A percentile compares a stretch with the other conserved stretches of the same genome.
These are phyloP conservation scores for Botrytis elliptica DNA, from an alignment of 2,329 filamentous ascomycete species.

Conservation along the genomic window DNA sequence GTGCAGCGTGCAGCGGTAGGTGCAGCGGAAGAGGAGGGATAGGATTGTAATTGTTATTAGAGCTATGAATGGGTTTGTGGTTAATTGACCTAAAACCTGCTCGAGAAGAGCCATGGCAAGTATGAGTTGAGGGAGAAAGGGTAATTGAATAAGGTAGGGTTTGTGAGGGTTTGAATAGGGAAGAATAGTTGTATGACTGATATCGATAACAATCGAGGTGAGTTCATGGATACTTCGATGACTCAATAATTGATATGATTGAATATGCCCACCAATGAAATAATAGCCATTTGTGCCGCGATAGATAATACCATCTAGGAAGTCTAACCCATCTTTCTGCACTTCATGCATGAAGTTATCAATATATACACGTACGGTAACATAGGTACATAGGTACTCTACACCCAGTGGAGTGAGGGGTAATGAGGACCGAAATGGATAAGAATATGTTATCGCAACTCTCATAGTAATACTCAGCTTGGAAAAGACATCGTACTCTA, in stretches of 20 bases:
- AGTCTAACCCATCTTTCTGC: not conserved
- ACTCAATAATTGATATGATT: conserved; percentile 5
- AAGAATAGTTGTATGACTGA: not conserved
- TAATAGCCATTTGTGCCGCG: not conserved
- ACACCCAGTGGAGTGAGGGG: not conserved
- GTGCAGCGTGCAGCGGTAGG: conserved; percentile 42
- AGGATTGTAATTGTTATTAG: conserved; percentile 20
- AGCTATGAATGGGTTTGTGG: conserved; percentile 21
- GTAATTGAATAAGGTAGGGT: not conserved
- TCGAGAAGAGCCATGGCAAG: conserved; percentile 25
- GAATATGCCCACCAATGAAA: not conserved
- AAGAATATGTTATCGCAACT: not conserved
- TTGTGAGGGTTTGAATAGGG: not conserved
- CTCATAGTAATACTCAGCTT: too few species aligned
- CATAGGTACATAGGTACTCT: not conserved
- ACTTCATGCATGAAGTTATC: not conserved
- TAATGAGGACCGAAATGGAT: not conserved
- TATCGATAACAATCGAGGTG: not conserved
- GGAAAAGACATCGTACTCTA: too few species aligned
- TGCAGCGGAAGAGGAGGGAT: conserved; percentile 26
- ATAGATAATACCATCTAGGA: not conserved
- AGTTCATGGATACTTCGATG: not conserved
- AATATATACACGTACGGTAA: too few species aligned
- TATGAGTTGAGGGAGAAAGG: not conserved
- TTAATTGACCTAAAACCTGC: conserved; percentile 1